Evolutionary conservation across 2,329 filamentous ascomycete genomes (phyloP).

Genomic region (Trematosphaeria pertusa): DNA sequence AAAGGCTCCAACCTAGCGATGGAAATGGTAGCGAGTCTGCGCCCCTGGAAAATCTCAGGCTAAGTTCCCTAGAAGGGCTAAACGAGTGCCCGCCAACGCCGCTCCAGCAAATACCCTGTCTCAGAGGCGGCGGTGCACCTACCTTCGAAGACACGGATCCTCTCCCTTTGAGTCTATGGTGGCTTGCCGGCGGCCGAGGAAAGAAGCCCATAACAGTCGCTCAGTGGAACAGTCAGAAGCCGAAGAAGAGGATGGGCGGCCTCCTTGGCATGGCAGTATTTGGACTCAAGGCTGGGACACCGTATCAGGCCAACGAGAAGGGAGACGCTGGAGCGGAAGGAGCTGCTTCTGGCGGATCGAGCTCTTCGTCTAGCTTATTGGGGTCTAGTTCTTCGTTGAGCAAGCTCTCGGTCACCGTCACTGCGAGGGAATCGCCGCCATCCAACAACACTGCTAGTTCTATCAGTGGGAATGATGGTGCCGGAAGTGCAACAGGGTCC

Average conservation of each 20-base stretch:
- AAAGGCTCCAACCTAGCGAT: not conserved
- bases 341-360: not conserved
- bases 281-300: conserved; percentile 21
- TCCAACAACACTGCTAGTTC: too few species aligned
- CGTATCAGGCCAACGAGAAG: conserved; percentile 8
- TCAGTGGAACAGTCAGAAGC: conserved; percentile 30
- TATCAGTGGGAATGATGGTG: too few species aligned
- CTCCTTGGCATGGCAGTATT: conserved; percentile 32
- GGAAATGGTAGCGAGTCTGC: not conserved
- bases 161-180: conserved; percentile 27
- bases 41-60: too few species aligned
- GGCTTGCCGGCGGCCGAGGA: conserved; percentile 32
- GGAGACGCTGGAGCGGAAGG: not conserved
- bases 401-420: too few species aligned
- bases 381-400: too few species aligned
- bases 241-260: conserved; percentile 31
- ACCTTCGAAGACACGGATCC: conserved; percentile 9
- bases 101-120: conserved; percentile 3
- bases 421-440: too few species aligned
- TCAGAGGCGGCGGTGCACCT: conserved; percentile 27
- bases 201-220: conserved; percentile 15
- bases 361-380: not conserved
- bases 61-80: not conserved
- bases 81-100: not conserved
- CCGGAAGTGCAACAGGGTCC: too few species aligned